Base-by-base conservation (phyloP, 208 protist genomes). In the Crithidia mellificae region DNA sequence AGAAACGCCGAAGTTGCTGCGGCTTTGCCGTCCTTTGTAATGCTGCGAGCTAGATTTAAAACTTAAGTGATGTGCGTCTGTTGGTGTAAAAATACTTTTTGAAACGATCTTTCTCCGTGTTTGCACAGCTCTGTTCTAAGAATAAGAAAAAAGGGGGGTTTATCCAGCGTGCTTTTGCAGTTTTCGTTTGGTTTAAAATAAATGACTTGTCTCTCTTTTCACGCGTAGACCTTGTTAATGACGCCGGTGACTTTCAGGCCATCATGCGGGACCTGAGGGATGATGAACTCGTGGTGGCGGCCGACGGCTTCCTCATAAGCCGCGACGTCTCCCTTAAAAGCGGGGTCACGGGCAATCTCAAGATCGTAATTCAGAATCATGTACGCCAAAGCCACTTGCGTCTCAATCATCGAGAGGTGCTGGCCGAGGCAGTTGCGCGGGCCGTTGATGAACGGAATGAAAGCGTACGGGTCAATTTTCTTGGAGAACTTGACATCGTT, bases 381-480 rank as follows among this genome's bases (percentile, higher is more conserved):
- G 69, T 88, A 96, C 19, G 84, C 77, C 14, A 96, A 59, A 12
- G 83, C 84, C 1, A 96, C 85, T 66, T 93, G 81, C 32, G 87
- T 91, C 70, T 97, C 93, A 51, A 97, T 88, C 43, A 97, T 75
- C 8, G 93, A 83, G 49, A 97, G 65, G 65, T 96, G 90, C 68
- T 97, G 93, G 9, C 93, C 93, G 24, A 97, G 84, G 78, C 93
- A 97, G 66, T 97, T 96, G 72, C 91, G 90, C 2, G 93, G 93
- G 3, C 93, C 93, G 59, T 94, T 94, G 69, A 97, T 97, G 69
- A 97, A 97, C 11, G 93, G 93, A 61, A 97, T 87, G 74, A 91
- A 97, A 20, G 85, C 83, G 70, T 88, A 96, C 11, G 91, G 91
- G 63, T 96, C 88, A 63, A 94, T 90, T 47, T 64, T 69, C 68